Base-by-base conservation (phyloP, 441 rosid species). In the Jatropha multifida region DNA sequence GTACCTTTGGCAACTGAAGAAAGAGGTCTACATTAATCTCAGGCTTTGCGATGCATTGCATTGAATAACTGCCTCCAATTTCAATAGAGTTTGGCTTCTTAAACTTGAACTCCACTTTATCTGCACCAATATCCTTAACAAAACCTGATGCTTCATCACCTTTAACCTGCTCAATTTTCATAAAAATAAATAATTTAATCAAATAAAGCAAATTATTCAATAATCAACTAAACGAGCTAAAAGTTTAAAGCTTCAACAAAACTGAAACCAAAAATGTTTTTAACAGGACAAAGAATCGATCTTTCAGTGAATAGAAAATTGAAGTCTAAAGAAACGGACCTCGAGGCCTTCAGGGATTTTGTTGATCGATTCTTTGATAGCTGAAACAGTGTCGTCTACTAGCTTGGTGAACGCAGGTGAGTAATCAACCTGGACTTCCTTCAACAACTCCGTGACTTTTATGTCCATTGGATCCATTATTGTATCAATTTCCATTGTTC, bases 41-140 rank as follows among this genome's bases (percentile, higher is more conserved):
- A 2, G 97, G 98, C 83, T 90, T 95, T 0, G 82, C 90, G 54
- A 92, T 73, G 71, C 89, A 83, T 56, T 79, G 79, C 44, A 86
- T 86, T 0, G 95, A 83, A 78, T 92, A 95, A 74, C 97, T 90
- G 18, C 99, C 99, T 9, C 90, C 90, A 69, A 90, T 80, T 84
- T 73, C 88, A 65, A 92, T 69, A 44, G 83, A 81, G 54, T 76
- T 82, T 3, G 97, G 97, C 87, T 85, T 90, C 86, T 82, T 92
- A 75, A 93, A 93, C 80, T 72, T 88, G 80, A 93, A 93, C n/a
- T 90, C 94, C 38, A 84, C 93, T 79, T 90, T 93, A 77, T 90
- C 99, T 0, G 94, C 94, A 5, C 95, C 93, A 71, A 90, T 81
- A 69, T 93, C 98, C 55, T 81, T 80, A 46, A 92, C 90, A 78